Evolutionary conservation across 2,329 filamentous ascomycete genomes (phyloP), one percentile per base, ranked within the genome.

Genomic region (Xylaria sp.): DNA sequence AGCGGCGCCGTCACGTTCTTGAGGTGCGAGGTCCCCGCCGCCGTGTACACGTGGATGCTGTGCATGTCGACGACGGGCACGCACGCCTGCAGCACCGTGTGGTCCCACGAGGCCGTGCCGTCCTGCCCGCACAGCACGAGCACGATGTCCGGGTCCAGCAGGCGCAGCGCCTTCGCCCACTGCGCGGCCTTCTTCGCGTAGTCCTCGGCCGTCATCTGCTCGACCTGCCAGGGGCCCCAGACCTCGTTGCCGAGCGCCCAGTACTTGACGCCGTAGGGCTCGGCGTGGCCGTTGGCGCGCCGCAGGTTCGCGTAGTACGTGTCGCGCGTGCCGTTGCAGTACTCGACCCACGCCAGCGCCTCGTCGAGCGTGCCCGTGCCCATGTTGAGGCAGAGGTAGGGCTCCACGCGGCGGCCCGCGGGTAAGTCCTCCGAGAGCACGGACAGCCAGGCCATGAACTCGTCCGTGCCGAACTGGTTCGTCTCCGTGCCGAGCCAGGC

Each of bases 241-340:
- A 86, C 84, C 78, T 92, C 90, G 80, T 96, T 96, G 10, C 93
- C 93, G 31, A 96, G 87, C 1, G 92, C 92, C 93, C 93, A 96
- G 84, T 94, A 95, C 81, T 93, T 94, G 75, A 94, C 84, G 68
- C 90, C 90, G 81, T 95, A 95, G 4, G 93, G 93, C 81, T 94
- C 88, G 65, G 90, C 85, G 39, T 88, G 90, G 12, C 93, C 93
- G 80, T 96, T 91, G 74, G 91, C 86, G 13, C 93, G 87, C 39
- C 93, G 89, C 59, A 94, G 84, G 77, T 95, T 94, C 71, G 93
- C 93, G 78, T 94, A 96, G 83, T 95, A 87, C 10, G 91, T 94
- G 80, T 94, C 87, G 65, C 86, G 84, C n/a, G 86, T 88, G 2
- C 89, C 90, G 81, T 96, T 96, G 84, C 93, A 96, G 83, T 96